Base-by-base conservation (phyloP, 768 basidiomycete species). In the Hericium erinaceus region DNA sequence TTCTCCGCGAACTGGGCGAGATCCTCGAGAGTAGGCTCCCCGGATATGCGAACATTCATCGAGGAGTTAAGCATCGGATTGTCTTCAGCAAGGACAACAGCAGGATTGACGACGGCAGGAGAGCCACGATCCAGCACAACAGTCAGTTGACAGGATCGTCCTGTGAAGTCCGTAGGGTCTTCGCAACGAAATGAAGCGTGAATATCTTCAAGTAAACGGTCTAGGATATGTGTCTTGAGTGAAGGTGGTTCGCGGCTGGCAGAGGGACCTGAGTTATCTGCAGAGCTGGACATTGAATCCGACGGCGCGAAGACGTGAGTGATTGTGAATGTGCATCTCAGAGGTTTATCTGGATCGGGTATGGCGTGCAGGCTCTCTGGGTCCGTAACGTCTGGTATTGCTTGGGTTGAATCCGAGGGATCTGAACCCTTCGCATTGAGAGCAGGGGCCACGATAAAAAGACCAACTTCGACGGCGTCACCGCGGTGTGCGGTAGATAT, bases 401-500 rank as follows among this genome's bases (percentile, higher is more conserved):
- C 52, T 37, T 44, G 62, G 39, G 52, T 41, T 28, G 41, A 49
- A 16, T 57, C 54, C 2, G 57, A 20, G 4, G n/a, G 52, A 26
- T 37, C 56, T 6, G 56, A 20, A 26, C 56, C 60, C 3, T 55
- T 39, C 33, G 55, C 55, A n/a, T 41, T 41, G 39, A 38, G 37
- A 16, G 59, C 58, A 13, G 67, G 62, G 8, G 72, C 70, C 57
- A 68, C 74, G 49, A 90, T 73, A 59, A 80, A 78, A 20, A 98
- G 78, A 8, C 95, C 92, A 56, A 97, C 71, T 66, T 95, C 93
- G 49, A 98, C 80, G 38, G 87, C 83, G 67, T 97, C 95, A 13
- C 90, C 90, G 39, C 68, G 73, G 50, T 74, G 74, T n/a, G 89
- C 76, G 37, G 83, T 81, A 48, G 74, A 74, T 41, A 98, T 72